Evolutionary conservation across 2,329 filamentous ascomycete species (phyloP), one percentile per base, ranked within the genome.

Genomic region (Botrytis aclada): DNA sequence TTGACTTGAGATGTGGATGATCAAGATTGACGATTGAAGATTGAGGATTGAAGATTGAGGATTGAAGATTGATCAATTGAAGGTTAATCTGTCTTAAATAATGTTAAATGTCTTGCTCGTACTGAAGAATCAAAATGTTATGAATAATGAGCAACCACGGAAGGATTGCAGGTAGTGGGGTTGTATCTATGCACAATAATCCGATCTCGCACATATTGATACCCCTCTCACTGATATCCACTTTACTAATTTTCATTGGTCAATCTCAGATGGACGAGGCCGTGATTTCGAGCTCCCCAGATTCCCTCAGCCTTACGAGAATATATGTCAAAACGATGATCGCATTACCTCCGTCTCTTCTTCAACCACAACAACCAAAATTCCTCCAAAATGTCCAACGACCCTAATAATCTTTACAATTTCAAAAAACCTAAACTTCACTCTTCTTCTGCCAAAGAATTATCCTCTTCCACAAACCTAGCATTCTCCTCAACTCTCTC

Each of bases 401-500:
- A 72, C 8, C 70, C 70, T 14, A 86, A 88, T 14, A 84, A 90
- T 75, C 88, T 98, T 22, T 98, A 98, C 82, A 94, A 94, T 79
- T 88, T 91, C 70, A 88, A 89, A 71, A 88, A 89, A 54, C 84
- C 88, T 18, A 95, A 94, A 82, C 71, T 72, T 16, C 71, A 72
- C 22, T 51, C 43, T 25, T 90, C 90, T 58, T 81, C 84, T 78
- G 86, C 88, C 76, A 90, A 89, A 79, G 89, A 92, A 79, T 88
- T 93, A 73, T 89, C 89, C 29, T 88, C 94, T 29, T 91, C 89
- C 29, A 90, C 89, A 69, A 91, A 89, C 62, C 88, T 97, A 71
- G 90, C 94, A 80, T 98, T 99, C 84, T 90, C 92, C n/a, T 93
- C 93, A 18, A 93, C 96, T 76, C 89, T 98, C 75, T 92, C 92